Base-by-base conservation (phyloP, 345 rosid genomes). In the Luvunga scandens region DNA sequence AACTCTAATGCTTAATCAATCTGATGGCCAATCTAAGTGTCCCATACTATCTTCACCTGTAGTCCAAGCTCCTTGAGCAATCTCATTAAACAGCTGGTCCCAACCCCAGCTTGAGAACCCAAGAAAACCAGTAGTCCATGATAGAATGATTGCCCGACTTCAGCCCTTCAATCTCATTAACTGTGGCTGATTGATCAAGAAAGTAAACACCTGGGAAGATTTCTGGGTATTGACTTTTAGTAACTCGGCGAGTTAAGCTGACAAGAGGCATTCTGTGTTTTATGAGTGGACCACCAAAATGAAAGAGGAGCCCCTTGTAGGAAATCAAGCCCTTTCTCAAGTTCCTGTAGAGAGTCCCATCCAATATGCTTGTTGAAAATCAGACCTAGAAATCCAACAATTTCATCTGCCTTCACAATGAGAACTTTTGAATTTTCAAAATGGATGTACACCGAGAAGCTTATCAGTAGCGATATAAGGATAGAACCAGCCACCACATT, bases 61-160 rank as follows among this genome's bases (percentile, higher is more conserved):
- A 36, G 80, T 84, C 99, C 99, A 96, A 71, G 90, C 90, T 74
- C 99, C 99, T 72, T 75, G 82, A 6, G 81, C 76, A 19, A 93
- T 87, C 88, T 95, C 99, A 67, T 86, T 77, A 36, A 87, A 88
- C 74, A 96, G 74, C 84, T 96, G 99, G 4, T 83, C 82, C 91
- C 97, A 90, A 57, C 87, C 87, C 99, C 99, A 96, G 79, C 89
- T 84, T 0, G 97, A 84, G 76, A 85, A 88, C 12, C 99, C 99
- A 81, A 94, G 74, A 96, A 82, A 96, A 94, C 97, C 97, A 96
- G 79, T 89, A 92, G 45, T 88, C 90, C 5, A 73, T n/a, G 2
- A 89, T 60, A 8, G 87, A 85, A 31, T 78, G 79, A 61, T 79
- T 87, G 78, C 89, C 89, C 5, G 85, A 79, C 79, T 82, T 90